phyloP scores from a whole-genome alignment of 805 yeast genomes.

The Starmerella geochares region DNA sequence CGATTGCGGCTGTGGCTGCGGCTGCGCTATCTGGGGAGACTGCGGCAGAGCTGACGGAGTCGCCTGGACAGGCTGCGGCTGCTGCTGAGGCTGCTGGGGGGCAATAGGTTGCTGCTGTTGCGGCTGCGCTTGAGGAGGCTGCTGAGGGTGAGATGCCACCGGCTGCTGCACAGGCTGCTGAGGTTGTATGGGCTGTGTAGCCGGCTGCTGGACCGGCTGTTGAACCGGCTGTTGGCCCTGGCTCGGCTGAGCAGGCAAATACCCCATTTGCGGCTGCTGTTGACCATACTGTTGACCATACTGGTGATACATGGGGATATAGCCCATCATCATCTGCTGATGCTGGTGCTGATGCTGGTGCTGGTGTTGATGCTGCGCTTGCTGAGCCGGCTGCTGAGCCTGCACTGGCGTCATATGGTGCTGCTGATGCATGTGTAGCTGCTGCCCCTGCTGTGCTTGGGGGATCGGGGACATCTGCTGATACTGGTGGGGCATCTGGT shows the following conservation, averaged over 20 bases:
- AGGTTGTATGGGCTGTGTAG: background rate
- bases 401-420: conserved; percentile 12
- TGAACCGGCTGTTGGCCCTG: conserved; percentile 1
- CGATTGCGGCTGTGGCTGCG: background rate
- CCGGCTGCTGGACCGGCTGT: background rate
- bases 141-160: no score
- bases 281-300: conserved; percentile 15
- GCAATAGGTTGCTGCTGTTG: no score
- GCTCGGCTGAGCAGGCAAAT: conserved; percentile 10
- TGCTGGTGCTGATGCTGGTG: conserved; percentile 7
- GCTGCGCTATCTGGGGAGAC: background rate
- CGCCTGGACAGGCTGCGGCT: no score
- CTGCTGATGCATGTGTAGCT: conserved; percentile 9
- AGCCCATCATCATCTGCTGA: conserved; percentile 22
- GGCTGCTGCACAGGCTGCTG: conserved; percentile 1
- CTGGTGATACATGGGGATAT: conserved; percentile 22
- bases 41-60: no score
- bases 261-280: conserved; percentile 15
- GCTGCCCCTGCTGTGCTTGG: conserved; percentile 10
- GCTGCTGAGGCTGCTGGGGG: no score
- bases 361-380: conserved; percentile 15
- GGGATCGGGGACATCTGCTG: conserved; percentile 9
- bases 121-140: no score
- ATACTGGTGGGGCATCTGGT: conserved; percentile 5
- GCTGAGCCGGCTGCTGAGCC: conserved; percentile 14